Evolutionary conservation across 257 asterid species (phyloP).

Genomic region (Fraxinus anomala): DNA sequence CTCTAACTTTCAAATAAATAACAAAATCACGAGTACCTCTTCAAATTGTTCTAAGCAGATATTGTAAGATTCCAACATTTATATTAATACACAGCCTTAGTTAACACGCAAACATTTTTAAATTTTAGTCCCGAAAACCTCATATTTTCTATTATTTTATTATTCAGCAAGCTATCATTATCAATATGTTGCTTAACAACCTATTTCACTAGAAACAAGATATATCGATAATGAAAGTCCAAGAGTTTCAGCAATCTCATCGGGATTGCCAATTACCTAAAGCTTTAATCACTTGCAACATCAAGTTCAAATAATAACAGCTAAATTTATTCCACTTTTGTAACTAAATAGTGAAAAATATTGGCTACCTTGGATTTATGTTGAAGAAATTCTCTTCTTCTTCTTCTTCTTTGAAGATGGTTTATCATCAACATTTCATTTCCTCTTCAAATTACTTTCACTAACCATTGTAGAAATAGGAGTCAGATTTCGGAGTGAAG

Average conservation of each 20-base stretch:
- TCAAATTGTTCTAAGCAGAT: background rate
- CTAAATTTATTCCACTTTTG: too few relatives aligned
- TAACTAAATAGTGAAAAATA: too few relatives aligned
- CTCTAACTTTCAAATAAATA: background rate
- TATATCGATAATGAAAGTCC: background rate
- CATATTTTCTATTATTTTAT: background rate
- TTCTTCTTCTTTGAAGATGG: too few relatives aligned
- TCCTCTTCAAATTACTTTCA: too few relatives aligned
- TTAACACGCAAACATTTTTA: background rate
- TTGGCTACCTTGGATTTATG: too few relatives aligned
- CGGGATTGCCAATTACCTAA: background rate
- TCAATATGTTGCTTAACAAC: background rate
- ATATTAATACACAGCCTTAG: background rate
- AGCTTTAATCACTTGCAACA: slow-evolving; percentile 11
- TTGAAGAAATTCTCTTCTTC: too few relatives aligned
- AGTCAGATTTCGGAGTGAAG: too few relatives aligned
- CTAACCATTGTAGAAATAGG: too few relatives aligned
- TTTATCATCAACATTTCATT: too few relatives aligned
- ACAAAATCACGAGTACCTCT: background rate
- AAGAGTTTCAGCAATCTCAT: background rate
- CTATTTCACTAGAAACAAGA: background rate
- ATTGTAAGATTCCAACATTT: background rate
- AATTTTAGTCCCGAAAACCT: background rate
- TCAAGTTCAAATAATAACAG: slow-evolving; percentile 2
- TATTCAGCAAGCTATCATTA: background rate